phyloP scores from a whole-genome alignment of 495 filamentous ascomycete species.

The Terfezia boudieri region DNA sequence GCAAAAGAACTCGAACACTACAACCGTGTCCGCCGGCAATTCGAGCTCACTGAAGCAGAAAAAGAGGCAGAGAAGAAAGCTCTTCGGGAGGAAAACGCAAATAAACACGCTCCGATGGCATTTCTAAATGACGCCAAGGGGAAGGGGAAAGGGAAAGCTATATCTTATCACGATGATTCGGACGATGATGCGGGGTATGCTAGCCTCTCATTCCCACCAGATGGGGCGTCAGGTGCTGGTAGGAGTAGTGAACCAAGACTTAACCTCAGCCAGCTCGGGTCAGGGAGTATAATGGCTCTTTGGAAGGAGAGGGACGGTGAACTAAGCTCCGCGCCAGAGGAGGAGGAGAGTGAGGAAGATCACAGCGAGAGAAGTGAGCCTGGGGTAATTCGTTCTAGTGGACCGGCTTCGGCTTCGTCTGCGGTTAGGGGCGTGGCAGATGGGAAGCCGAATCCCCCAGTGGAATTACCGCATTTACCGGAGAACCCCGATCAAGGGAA shows the following conservation, averaged over 20 bases:
- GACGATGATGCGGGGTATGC: slow-evolving; percentile 17
- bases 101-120: slow-evolving; percentile 7
- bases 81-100: slow-evolving; percentile 20
- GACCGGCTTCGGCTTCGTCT: no score
- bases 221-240: slow-evolving; percentile 5
- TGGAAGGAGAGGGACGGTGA: slow-evolving; percentile 1
- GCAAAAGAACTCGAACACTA: slow-evolving; percentile 85
- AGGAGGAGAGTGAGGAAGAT: background rate
- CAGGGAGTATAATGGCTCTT: slow-evolving; percentile 18
- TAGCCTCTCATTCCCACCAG: background rate
- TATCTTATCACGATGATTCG: slow-evolving; percentile 1
- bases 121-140: background rate
- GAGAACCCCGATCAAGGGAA: no score
- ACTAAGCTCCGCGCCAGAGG: background rate
- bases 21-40: slow-evolving; percentile 54
- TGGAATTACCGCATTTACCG: no score
- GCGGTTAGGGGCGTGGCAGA: no score
- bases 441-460: no score
- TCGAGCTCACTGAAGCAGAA: slow-evolving; percentile 36
- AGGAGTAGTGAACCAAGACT: slow-evolving; percentile 15
- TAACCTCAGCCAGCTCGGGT: slow-evolving; percentile 21
- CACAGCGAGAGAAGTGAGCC: background rate
- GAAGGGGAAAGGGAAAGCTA: slow-evolving; percentile 3
- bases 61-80: slow-evolving; percentile 23
- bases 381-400: background rate